Evolutionary conservation across 1,284 basidiomycete species (phyloP).

Genomic region (Tylopilus sp.): DNA sequence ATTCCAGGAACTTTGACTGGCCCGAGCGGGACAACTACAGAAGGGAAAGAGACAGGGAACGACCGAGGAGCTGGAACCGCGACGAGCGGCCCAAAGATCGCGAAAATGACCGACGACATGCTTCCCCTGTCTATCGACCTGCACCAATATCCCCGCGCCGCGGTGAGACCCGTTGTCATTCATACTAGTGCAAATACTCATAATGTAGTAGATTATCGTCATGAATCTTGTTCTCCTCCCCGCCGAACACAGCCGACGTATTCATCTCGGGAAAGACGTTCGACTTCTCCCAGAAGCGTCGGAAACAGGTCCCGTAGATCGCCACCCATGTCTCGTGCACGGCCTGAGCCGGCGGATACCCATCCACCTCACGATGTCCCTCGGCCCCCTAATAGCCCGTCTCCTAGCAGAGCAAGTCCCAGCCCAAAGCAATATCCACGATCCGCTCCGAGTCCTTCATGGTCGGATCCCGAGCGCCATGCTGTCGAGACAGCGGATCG

Average conservation of each 20-base stretch:
- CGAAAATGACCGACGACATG: conserved; percentile 20
- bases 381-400: conserved; percentile 10
- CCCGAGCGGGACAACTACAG: conserved; percentile 26
- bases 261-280: conserved; percentile 21
- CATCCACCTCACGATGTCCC: conserved; percentile 11
- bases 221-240: conserved; percentile 8
- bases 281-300: conserved; percentile 22
- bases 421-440: conserved; percentile 11
- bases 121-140: conserved; percentile 17
- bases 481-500: conserved; percentile 1
- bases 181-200: conserved; percentile 2
- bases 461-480: conserved; percentile 3
- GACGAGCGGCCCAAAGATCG: conserved; percentile 22
- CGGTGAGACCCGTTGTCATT: conserved; percentile 17
- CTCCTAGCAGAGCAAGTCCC: conserved; percentile 17
- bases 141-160: conserved; percentile 25
- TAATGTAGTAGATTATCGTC: conserved; percentile 12
- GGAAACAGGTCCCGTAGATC: conserved; percentile 26
- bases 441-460: conserved; percentile 12
- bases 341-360: conserved; percentile 14
- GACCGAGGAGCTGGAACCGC: conserved; percentile 25
- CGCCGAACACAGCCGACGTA: conserved; percentile 18
- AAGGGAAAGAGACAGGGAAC: conserved; percentile 25
- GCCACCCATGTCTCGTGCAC: conserved; percentile 19
- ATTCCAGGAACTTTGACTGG: conserved; percentile 20